Base-by-base conservation (phyloP, 768 basidiomycete species). In the Suillus tomentosus region DNA sequence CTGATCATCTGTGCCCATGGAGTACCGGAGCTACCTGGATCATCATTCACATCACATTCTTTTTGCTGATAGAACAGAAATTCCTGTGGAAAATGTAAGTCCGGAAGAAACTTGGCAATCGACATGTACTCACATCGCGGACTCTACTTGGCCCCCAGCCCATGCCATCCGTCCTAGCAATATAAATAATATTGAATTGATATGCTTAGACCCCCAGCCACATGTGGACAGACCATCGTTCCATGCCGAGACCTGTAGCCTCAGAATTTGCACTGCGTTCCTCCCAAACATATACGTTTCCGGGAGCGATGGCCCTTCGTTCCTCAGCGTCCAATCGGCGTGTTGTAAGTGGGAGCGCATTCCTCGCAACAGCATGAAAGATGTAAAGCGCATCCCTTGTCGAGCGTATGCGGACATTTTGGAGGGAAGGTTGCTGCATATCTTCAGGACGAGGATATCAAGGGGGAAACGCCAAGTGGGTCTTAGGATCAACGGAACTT, bases 241-340 rank as follows among this genome's bases (percentile, higher is more conserved):
- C 92, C 88, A 94, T 94, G 43, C 92, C 92, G 55, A 92, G 84
- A 15, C 92, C 92, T 11, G 91, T 90, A 60, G 83, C 80, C 71
- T 92, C 91, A n/a, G 89, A 87, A 72, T 90, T 91, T 8, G 91
- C 89, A 31, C 89, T 89, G 66, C 91, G 88, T 69, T 94, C 92
- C 73, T 94, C 92, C 92, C 92, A 94, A 65, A 94, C 90, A 69
- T 92, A 94, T 27, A 93, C 90, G 68, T 91, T 91, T 31, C 92
- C 92, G 0, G 92, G 84, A 19, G 81, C 68, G 70, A 94, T 90
- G 19, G 85, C 85, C 55, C 87, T 81, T 48, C 92, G 85, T 74
- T 94, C 92, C 72, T 93, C 91, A 51, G 89, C 89, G 72, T 94
- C 92, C 68, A 94, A 84, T 9, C 92, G 87, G 62, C 92, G 85